Base-by-base conservation (phyloP, 306 rosid genomes). In the Quercus glauca region DNA sequence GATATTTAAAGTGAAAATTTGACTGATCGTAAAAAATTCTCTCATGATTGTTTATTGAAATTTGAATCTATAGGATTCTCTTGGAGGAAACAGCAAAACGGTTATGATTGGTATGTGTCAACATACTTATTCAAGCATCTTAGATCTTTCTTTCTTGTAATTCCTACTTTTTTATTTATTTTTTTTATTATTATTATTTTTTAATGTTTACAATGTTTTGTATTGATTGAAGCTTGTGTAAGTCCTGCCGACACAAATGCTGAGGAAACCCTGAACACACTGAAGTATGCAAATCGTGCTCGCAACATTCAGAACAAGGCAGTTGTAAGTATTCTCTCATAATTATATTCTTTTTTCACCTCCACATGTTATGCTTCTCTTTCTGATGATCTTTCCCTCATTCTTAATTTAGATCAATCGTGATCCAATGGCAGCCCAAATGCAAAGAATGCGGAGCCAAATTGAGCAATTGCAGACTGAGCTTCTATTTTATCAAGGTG, bases 241-340 rank as follows among this genome's bases (percentile, higher is more conserved):
- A 96, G 99, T 85, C 99, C 99, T 35, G 99, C 99, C 17, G 99
- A 96, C 78, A 89, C 99, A 71, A 96, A 96, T 89, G 98, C 97
- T 18, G 99, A 96, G 80, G 98, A 93, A 82, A 96, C 98, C 12
- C 76, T 96, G 79, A 93, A 96, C 78, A 93, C 99, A n/a, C 83
- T 96, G n/a, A 96, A 96, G 86, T 96, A 96, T 74, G 98, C 99
- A 18, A 96, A 93, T 82, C 99, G 99, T 77, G 98, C 99, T 79
- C 98, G 99, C 14, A 96, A 91, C 85, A 96, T 96, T 80, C 97
- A 96, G 64, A 91, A 96, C 84, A 96, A 96, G 88, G 99, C 99
- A 78, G 84, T 93, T 15, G 99, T 96, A 87, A 95, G 98, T 85
- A 60, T 10, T 69, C 76, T 73, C 43, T 33, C 43, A 29, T 35